These are phyloP conservation scores for Osmanthus fragrans DNA, from an alignment of 257 asterid genomes.

Conservation along the genomic window DNA sequence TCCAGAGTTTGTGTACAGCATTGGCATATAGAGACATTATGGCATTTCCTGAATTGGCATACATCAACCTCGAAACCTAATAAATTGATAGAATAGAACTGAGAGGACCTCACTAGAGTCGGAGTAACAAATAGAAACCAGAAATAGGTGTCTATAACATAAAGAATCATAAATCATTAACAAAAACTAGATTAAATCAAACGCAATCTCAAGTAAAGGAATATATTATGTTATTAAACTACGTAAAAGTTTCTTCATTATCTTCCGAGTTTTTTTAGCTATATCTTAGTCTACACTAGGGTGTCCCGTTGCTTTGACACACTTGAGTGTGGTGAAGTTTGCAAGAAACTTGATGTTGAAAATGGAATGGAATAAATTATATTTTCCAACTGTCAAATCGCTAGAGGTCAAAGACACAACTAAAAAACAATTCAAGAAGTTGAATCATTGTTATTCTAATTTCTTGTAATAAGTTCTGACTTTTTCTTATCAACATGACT, in stretches of 20 bases:
- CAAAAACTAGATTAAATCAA: not conserved
- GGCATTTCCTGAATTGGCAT: conserved; percentile 54
- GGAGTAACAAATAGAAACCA: not conserved
- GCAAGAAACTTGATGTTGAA: too few relatives aligned
- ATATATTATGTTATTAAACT: not conserved
- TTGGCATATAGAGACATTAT: conserved; percentile 57
- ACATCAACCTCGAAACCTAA: conserved; percentile 56
- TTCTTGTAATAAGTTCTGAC: not conserved
- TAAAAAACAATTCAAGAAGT: too few relatives aligned
- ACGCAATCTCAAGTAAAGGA: not conserved
- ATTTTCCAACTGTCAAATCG: not conserved
- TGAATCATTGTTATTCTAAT: too few relatives aligned
- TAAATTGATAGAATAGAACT: not conserved
- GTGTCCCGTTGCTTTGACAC: not conserved
- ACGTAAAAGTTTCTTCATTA: not conserved
- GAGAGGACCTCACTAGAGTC: not conserved
- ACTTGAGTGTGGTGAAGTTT: too few relatives aligned
- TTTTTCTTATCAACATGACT: not conserved
- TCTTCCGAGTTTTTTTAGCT: not conserved
- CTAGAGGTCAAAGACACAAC: not conserved
- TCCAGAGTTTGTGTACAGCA: conserved; percentile 68
- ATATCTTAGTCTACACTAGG: not conserved
- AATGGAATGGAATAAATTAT: too few relatives aligned
- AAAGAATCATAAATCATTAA: not conserved
- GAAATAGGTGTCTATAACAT: not conserved